These are phyloP conservation scores for Rhamnella rubrinervis DNA, from an alignment of 331 rosid species.

Conservation along the genomic window DNA sequence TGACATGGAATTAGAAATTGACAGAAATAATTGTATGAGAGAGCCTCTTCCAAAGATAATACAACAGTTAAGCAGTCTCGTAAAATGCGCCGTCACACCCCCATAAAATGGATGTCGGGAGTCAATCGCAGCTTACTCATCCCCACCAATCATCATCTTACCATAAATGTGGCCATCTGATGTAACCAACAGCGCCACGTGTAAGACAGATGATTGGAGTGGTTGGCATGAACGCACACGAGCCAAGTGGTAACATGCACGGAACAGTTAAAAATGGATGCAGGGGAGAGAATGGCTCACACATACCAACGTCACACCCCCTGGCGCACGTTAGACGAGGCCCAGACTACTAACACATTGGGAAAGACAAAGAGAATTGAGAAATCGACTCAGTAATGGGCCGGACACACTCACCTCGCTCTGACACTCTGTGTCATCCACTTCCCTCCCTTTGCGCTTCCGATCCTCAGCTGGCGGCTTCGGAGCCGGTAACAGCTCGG, in stretches of 20 bases:
- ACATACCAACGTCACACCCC: constrained; percentile 30
- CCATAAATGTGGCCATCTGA: constrained; percentile 4
- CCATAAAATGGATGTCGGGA: background rate
- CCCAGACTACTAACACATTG: constrained; percentile 19
- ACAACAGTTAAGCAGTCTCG: constrained; percentile 9
- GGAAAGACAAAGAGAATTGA: constrained; percentile 7
- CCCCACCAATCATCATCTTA: background rate
- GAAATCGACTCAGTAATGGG: constrained; percentile 3
- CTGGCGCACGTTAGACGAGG: constrained; percentile 30
- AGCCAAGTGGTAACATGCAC: background rate
- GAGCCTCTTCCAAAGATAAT: background rate
- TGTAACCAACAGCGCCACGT: constrained; percentile 14
- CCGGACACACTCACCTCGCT: constrained; percentile 60
- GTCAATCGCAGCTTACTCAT: background rate
- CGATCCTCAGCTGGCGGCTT: constrained; percentile 44
- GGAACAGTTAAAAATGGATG: background rate
- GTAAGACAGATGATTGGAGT: background rate
- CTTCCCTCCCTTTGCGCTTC: constrained; percentile 65
- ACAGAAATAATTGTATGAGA: too few species aligned
- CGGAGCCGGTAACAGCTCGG: constrained; percentile 31
- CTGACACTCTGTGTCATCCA: constrained; percentile 54
- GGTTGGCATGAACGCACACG: background rate
- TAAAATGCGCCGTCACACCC: constrained; percentile 10
- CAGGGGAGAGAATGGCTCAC: constrained; percentile 17
- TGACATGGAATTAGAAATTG: too few species aligned